Conservation (phyloP, 768 basidiomycete species). For the Rhodosporidiobolus odoratus region DNA sequence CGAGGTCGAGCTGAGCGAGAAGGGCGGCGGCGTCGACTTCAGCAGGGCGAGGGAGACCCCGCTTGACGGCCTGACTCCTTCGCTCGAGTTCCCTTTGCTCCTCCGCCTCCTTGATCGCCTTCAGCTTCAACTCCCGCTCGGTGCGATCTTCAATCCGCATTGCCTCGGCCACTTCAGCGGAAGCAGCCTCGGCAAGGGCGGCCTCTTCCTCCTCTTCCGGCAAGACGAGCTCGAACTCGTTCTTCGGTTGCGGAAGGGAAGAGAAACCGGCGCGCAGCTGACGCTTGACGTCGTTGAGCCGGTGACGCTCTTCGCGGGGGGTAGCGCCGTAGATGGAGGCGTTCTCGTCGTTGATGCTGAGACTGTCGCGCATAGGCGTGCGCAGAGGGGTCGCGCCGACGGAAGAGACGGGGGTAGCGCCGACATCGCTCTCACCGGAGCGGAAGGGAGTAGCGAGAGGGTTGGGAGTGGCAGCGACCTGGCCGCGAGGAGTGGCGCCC, state of each 20-base stretch:
- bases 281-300: slow-evolving; percentile 61
- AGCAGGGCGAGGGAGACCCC: slow-evolving; percentile 74
- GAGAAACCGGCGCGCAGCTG: slow-evolving; percentile 68
- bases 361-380: slow-evolving; percentile 88
- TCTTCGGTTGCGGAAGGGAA: slow-evolving; percentile 83
- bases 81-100: slow-evolving; percentile 73
- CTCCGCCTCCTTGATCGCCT: slow-evolving; percentile 65
- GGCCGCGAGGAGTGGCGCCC: slow-evolving; percentile 87
- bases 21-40: slow-evolving; percentile 68
- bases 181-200: slow-evolving; percentile 41
- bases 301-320: slow-evolving; percentile 68
- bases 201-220: slow-evolving; percentile 71
- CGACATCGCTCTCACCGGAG: slow-evolving; percentile 49
- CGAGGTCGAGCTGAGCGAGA: slow-evolving; percentile 54
- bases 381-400: slow-evolving; percentile 71
- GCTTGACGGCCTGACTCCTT: slow-evolving; percentile 73
- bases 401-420: slow-evolving; percentile 53
- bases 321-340: slow-evolving; percentile 59
- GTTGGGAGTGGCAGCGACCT: slow-evolving; percentile 88
- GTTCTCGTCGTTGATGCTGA: slow-evolving; percentile 71
- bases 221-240: slow-evolving; percentile 91
- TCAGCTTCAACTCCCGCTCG: slow-evolving; percentile 73
- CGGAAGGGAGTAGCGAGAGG: slow-evolving; percentile 82
- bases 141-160: slow-evolving; percentile 80
- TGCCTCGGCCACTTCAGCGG: slow-evolving; percentile 43